Base-by-base conservation (phyloP, 352 stramenopile genomes). In the Thalassiosira sp. region DNA sequence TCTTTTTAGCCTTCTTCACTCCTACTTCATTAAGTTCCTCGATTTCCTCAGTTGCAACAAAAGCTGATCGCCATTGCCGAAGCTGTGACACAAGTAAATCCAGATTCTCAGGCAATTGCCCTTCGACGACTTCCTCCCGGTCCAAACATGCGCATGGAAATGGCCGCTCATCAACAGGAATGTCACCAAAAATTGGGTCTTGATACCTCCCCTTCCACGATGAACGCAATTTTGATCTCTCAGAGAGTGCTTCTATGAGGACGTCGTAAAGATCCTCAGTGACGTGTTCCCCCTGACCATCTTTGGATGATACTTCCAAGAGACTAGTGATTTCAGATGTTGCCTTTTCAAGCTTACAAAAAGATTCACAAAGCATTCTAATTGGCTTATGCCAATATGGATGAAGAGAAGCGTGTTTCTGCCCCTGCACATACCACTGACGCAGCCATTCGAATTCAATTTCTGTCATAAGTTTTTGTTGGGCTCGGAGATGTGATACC, bases 391-490 rank as follows among this genome's bases (percentile, higher is more conserved):
- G 75, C 81, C 83, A 91, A 64, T 86, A 89, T 0, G 64, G 52
- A 75, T 88, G 81, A 40, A 87, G 65, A 31, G 61, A 49, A 18
- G 78, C 75, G 70, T 91, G 80, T 45, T 72, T 66, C 62, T 64
- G 40, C 15, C 85, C 87, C 72, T 92, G 89, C 31, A 94, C 72
- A 56, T 65, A 88, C 76, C 87, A 94, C 43, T 94, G 89, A 1
- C 81, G 56, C 16, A 94, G 70, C 89, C 89, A 94, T 53, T 94
- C 88, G 51, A 91, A 90, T 73, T 93, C 86, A 43, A 93, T 63
- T 53, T 91, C 85, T 15, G 59, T 87, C 48, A 89, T 61, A 2
- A 91, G 57, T 40, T 64, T 64, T 68, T 89, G 74, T n/a, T 74
- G 63, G 40, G 35, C 70, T 1, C 76, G 57, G 24, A 89, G 57